phyloP scores from a whole-genome alignment of 257 asterid genomes.

The Echites panduratus region DNA sequence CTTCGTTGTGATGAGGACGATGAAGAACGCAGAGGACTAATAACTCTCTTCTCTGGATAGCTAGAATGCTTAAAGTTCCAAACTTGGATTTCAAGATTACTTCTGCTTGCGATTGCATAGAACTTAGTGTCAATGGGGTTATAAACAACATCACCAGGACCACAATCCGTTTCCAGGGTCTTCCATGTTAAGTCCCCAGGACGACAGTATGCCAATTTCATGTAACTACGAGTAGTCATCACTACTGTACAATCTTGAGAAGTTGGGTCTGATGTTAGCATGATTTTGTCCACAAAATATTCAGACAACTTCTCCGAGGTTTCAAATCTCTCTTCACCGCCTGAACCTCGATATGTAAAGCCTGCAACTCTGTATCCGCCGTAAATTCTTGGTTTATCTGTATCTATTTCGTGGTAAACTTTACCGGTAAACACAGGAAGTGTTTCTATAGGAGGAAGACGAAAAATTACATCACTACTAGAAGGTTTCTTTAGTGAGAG shows the following conservation, averaged over 20 bases:
- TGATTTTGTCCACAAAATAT: background rate
- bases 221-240: background rate
- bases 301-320: background rate
- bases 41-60: background rate
- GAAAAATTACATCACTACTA: too few relatives aligned
- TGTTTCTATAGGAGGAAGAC: background rate
- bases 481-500: background rate
- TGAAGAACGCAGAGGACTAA: background rate
- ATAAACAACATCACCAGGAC: background rate
- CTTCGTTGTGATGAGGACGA: background rate
- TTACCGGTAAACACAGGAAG: background rate
- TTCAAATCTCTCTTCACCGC: background rate
- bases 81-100: background rate
- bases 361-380: background rate
- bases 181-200: background rate
- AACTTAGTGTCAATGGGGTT: background rate
- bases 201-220: too few relatives aligned
- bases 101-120: background rate
- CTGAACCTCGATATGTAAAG: background rate
- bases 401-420: background rate
- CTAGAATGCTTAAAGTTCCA: background rate
- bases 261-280: background rate
- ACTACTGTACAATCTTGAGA: background rate
- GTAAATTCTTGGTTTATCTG: background rate
- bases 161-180: background rate